Base-by-base conservation (phyloP, 2,329 filamentous ascomycete genomes). In the Aspergillus sp. region DNA sequence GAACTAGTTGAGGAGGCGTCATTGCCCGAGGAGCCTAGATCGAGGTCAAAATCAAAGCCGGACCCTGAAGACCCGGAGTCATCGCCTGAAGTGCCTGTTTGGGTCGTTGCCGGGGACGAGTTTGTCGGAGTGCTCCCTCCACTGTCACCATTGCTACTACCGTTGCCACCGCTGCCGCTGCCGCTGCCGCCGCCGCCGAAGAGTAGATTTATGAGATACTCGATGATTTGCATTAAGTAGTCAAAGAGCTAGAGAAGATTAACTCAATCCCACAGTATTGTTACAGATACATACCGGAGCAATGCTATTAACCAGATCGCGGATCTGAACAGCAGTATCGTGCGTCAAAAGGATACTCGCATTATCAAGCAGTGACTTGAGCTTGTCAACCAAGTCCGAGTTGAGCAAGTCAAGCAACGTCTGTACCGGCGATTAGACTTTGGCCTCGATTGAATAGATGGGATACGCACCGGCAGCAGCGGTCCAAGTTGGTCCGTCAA, bases 211-310 rank as follows among this genome's bases (percentile, higher is more conserved):
- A 54, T 26, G 22, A 54, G 18, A 41, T 36, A 38, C 2, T 43
- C 7, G 24, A 54, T 54, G 11, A 54, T 15, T n/a, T 54, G 22
- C 39, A 42, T 41, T 24, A 54, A 6, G 17, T 54, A 54, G 22
- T 54, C 42, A 13, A 54, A 24, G 43, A 54, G 30, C 52, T 54
- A 9, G 2, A 30, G 0, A 4, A 3, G 9, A 3, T 39, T 38
- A 49, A 32, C 15, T 4, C 5, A 2, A 30, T 18, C 9, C 6
- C 5, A 18, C 13, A 20, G 2, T n/a, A 13, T 20, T 39, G 20
- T 5, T 17, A n/a, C 4, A 22, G 9, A 13, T 17, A 17, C 51
- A 15, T 48, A 54, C 52, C 34, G 52, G 52, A 4, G 43, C 20
- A 12, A 54, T 34, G n/a, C 22, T 42, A 17, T 48, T 54, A 12